Evolutionary conservation across 805 yeast genomes (phyloP).

Genomic region (Wickerhamomyces mucosus): DNA sequence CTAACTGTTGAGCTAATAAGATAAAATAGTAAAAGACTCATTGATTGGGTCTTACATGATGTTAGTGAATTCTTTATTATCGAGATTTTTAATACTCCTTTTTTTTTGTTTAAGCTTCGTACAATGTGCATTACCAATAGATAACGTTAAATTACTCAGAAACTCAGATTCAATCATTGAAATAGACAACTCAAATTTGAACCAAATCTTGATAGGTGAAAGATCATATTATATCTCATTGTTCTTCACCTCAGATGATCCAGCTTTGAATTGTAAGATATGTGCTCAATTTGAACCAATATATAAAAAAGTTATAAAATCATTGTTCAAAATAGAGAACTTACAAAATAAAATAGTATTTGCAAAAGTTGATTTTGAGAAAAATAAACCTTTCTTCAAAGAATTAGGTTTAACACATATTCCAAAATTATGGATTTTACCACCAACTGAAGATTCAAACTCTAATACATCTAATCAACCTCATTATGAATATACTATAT

Average conservation of each 20-base stretch:
- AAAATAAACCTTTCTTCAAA: slow-evolving; percentile 32
- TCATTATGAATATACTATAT: slow-evolving; percentile 27
- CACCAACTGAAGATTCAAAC: slow-evolving; percentile 29
- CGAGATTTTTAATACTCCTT: background rate
- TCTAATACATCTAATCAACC: slow-evolving; percentile 20
- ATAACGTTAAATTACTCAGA: background rate
- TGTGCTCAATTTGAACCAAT: slow-evolving; percentile 38
- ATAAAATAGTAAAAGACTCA: no score
- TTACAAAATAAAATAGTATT: slow-evolving; percentile 33
- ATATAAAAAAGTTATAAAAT: slow-evolving; percentile 29
- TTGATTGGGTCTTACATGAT: no score
- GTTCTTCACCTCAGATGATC: slow-evolving; percentile 40
- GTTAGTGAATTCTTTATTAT: no score
- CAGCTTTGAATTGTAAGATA: slow-evolving; percentile 33
- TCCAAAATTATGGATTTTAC: slow-evolving; percentile 63
- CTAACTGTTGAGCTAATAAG: no score
- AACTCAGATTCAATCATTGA: slow-evolving; percentile 28
- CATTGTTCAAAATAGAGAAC: slow-evolving; percentile 37
- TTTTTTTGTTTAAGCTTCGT: background rate
- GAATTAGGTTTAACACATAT: slow-evolving; percentile 36
- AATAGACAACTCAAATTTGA: slow-evolving; percentile 27
- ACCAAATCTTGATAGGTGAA: slow-evolving; percentile 32
- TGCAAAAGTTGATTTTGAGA: slow-evolving; percentile 39
- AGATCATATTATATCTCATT: slow-evolving; percentile 43
- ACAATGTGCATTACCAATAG: slow-evolving; percentile 1